Conservation (phyloP, 768 basidiomycete species). For the Pleurotus djamor region DNA sequence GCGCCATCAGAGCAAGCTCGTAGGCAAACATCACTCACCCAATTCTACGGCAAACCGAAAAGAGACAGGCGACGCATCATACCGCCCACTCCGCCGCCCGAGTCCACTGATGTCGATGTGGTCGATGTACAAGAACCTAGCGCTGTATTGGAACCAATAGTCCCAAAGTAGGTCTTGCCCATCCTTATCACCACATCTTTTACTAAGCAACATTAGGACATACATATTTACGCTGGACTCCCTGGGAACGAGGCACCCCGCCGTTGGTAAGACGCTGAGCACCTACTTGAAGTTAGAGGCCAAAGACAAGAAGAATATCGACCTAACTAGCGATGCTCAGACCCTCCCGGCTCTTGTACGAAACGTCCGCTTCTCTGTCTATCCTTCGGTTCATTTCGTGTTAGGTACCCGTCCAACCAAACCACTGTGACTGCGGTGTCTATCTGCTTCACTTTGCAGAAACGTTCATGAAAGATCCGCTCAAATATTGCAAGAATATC, state of each 20-base stretch:
- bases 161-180: no score
- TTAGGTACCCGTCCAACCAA: constrained; percentile 86
- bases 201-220: constrained; percentile 42
- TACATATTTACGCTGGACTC: constrained; percentile 92
- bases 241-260: constrained; percentile 68
- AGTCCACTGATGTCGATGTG: not conserved
- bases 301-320: constrained; percentile 55
- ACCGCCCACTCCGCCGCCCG: not conserved
- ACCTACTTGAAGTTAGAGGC: constrained; percentile 80
- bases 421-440: constrained; percentile 90
- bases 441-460: constrained; percentile 87
- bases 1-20: not conserved
- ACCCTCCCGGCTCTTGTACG: constrained; percentile 55
- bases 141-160: no score
- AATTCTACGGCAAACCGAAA: not conserved
- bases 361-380: constrained; percentile 2
- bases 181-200: not conserved
- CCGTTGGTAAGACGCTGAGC: constrained; percentile 57
- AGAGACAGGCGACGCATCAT: not conserved
- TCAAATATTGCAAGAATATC: constrained; percentile 47
- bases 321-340: constrained; percentile 32
- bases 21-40: not conserved
- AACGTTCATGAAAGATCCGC: constrained; percentile 69
- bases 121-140: not conserved
- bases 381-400: not conserved